A percentile compares a stretch with the other conserved stretches of the same genome.
Conservation (phyloP, 78 protist genomes). For the Tieghemostelium lacteum region DNA sequence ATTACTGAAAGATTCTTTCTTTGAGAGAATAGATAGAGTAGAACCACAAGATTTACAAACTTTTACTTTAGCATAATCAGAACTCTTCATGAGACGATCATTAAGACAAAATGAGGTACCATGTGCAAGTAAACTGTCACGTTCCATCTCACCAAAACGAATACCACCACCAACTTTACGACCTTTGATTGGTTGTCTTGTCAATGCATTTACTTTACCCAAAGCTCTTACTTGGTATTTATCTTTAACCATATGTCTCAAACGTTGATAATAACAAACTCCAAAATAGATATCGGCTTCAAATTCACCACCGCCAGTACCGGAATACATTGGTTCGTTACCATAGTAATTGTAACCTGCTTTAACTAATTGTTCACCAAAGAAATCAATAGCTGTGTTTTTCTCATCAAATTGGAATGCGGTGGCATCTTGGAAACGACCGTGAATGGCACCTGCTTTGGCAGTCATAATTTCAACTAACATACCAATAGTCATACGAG, state of each 20-base stretch:
- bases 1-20: background rate
- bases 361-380: conserved; percentile 93
- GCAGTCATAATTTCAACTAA: conserved; percentile 97
- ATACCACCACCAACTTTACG: conserved; percentile 90
- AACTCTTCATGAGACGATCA: conserved; percentile 95
- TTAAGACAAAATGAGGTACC: conserved; percentile 94
- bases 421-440: conserved; percentile 93
- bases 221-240: conserved; percentile 98
- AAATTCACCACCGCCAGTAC: conserved; percentile 92
- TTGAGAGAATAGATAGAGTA: conserved; percentile 59
- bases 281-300: conserved; percentile 96
- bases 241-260: conserved; percentile 99
- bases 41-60: conserved; percentile 90
- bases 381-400: conserved; percentile 89
- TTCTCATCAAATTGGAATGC: conserved; percentile 92
- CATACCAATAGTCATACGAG: conserved; percentile 99
- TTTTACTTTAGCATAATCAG: conserved; percentile 79
- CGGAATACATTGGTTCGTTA: conserved; percentile 93
- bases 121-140: conserved; percentile 98
- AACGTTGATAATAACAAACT: conserved; percentile 98
- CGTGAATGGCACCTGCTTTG: conserved; percentile 94
- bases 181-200: conserved; percentile 99
- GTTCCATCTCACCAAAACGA: conserved; percentile 99
- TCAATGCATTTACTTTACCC: conserved; percentile 93
- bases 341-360: conserved; percentile 97